Conservation (phyloP, 2,329 filamentous ascomycete species). For the Torrubiella hemipterigena region DNA sequence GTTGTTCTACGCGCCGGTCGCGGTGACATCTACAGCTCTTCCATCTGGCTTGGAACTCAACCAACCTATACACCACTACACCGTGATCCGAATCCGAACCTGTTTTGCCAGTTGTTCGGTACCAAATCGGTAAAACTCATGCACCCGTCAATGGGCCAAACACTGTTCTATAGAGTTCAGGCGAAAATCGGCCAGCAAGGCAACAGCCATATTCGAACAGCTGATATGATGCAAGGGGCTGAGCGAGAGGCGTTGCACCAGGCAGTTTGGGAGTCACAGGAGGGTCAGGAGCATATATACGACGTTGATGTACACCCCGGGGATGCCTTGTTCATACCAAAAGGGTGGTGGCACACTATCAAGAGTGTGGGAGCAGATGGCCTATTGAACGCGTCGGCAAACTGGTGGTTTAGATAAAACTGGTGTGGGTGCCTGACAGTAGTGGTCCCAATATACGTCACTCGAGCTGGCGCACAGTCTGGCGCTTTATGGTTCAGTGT, state of each 20-base stretch:
- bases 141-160: conserved; percentile 48
- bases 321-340: conserved; percentile 27
- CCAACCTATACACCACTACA: conserved; percentile 88
- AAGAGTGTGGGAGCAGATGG: conserved; percentile 23
- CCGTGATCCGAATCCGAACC: conserved; percentile 84
- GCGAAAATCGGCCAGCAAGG: conserved; percentile 21
- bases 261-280: conserved; percentile 51
- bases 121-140: conserved; percentile 64
- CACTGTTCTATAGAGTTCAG: conserved; percentile 47
- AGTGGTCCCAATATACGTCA: too few species aligned
- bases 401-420: conserved; percentile 34
- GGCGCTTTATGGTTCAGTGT: too few species aligned
- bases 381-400: conserved; percentile 27
- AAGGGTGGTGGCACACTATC: conserved; percentile 35
- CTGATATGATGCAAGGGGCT: conserved; percentile 82
- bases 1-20: conserved; percentile 52
- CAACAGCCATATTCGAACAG: conserved; percentile 50
- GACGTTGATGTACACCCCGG: conserved; percentile 48
- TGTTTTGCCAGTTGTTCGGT: conserved; percentile 74
- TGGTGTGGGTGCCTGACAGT: too few species aligned
- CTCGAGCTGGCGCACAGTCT: too few species aligned
- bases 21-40: conserved; percentile 78
- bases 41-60: conserved; percentile 77
- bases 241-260: conserved; percentile 57
- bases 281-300: conserved; percentile 18